Base-by-base conservation (phyloP, 2,329 filamentous ascomycete species). In the Trichoderma koningii region DNA sequence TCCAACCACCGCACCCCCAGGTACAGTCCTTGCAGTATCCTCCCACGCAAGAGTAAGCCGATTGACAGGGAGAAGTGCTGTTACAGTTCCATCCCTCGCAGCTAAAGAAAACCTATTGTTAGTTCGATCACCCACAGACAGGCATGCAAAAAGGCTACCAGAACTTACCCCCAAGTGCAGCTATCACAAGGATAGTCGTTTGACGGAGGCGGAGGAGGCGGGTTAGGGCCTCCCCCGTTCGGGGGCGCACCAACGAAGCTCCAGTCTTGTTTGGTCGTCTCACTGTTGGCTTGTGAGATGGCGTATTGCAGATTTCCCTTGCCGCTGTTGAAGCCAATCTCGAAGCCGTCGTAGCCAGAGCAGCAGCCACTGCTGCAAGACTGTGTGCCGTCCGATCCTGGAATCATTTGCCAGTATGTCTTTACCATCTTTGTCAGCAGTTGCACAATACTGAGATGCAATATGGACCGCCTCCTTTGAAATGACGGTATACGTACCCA, bases 211-310 rank as follows among this genome's bases (percentile, higher is more conserved):
- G 51, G 51, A 4, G 52, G 52, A 5, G 45, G 56, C 17, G 56
- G 45, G 45, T 21, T 45, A 17, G 55, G 48, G 6, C 56, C 56
- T 60, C 56, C 56, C 50, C 56, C 56, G n/a, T 21, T 23, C 1
- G 56, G 56, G 7, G 56, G 56, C 45, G 56, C 56, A 14, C 56
- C 56, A 30, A 50, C 56, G 19, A 60, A 60, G 30, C 56, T 60
- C 56, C 56, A 60, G 7, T 60, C 56, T 14, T 60, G 56, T 21
- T 60, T 60, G n/a, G 56, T 60, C 23, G 56, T 60, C 44, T 50
- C 26, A 21, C 44, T 60, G 21, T 60, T 60, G 17, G 56, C 56
- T 15, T 41, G 30, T 1, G 44, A 41, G 10, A 60, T 60, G 30
- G 56, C 28, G n/a, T 50, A 26, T n/a, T 60, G 45, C 1, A 60